Percentiles rank a stretch among this genome's conserved stretches.
phyloP scores from a whole-genome alignment of 129 eudicot genomes.

The Arctium lappa region DNA sequence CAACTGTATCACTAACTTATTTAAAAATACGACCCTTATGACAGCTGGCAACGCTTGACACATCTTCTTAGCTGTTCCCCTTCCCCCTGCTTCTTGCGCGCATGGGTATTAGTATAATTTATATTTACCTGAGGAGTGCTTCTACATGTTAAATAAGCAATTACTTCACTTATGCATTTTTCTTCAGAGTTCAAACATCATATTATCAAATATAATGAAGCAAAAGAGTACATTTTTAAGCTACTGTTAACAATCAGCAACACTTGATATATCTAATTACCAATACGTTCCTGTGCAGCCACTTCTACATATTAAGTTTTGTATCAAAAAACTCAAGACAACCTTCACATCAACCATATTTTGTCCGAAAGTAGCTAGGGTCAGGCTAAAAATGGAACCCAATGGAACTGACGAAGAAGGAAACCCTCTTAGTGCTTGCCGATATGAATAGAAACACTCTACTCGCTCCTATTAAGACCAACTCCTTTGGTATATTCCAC shows the following conservation, averaged over 20 bases:
- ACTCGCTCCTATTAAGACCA: neutral
- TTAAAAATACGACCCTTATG: neutral
- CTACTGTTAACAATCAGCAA: slow-evolving; percentile 13
- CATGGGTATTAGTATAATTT: neutral
- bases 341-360: neutral
- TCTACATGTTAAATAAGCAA: slow-evolving; percentile 4
- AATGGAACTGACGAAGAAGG: neutral
- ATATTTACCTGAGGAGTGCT: neutral
- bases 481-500: neutral
- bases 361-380: neutral
- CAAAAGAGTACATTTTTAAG: slow-evolving; percentile 7
- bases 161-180: neutral
- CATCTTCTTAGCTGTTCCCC: neutral
- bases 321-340: neutral
- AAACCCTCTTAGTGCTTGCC: neutral
- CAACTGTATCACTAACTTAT: neutral
- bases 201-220: neutral
- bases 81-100: neutral
- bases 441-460: neutral
- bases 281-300: neutral
- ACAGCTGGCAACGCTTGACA: neutral
- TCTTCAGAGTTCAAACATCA: neutral
- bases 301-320: neutral
- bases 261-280: neutral
- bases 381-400: neutral